Conservation (phyloP, 768 basidiomycete species). For the Leccinum olivaceopallidum region DNA sequence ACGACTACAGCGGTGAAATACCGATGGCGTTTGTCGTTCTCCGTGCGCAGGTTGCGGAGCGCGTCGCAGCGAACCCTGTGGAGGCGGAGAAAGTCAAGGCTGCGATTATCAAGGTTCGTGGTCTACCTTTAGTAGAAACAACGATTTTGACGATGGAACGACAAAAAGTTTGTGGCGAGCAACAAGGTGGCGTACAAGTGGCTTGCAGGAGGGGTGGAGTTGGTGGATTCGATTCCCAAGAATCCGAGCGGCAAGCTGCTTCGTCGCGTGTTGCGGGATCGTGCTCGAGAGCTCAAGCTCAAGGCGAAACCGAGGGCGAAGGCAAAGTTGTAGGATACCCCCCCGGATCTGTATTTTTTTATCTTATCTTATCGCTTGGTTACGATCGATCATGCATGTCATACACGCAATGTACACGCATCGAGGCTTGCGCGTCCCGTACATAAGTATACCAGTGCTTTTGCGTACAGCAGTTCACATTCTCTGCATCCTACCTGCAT, state of each 20-base stretch:
- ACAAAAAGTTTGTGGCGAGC: constrained; percentile 49
- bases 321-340: constrained; percentile 24
- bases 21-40: constrained; percentile 70
- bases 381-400: background rate
- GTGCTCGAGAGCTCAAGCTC: constrained; percentile 38
- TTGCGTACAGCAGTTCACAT: constrained; percentile 5
- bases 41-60: constrained; percentile 39
- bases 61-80: constrained; percentile 30
- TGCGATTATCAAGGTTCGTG: constrained; percentile 49
- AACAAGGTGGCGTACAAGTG: constrained; percentile 60
- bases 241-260: constrained; percentile 64
- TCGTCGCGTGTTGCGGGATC: constrained; percentile 52
- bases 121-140: background rate
- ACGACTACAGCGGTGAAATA: constrained; percentile 72
- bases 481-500: constrained; percentile 9
- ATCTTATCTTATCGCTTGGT: constrained; percentile 25
- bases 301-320: constrained; percentile 22
- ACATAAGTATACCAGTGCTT: background rate
- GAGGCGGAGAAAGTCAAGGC: constrained; percentile 40
- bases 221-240: constrained; percentile 55
- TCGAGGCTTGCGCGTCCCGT: constrained; percentile 20
- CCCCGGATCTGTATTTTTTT: background rate
- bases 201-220: constrained; percentile 58
- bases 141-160: constrained; percentile 2
- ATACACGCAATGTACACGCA: background rate